Conservation (phyloP, 2,329 filamentous ascomycete species). For the Penicillium thymicola region DNA sequence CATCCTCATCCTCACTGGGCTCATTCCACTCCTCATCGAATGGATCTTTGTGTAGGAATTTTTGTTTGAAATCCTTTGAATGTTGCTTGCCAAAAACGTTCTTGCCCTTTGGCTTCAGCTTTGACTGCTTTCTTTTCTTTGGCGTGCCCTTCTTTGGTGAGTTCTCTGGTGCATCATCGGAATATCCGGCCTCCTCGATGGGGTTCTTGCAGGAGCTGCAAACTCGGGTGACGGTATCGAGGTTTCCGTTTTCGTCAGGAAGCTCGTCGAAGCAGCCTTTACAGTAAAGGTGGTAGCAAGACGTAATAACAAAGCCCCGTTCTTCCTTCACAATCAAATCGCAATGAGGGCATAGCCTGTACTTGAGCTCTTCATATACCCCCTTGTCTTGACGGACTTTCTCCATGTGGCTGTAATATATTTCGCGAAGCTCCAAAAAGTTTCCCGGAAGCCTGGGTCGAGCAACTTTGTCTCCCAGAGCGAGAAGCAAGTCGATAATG, state of each 20-base stretch:
- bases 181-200: slow-evolving; percentile 7
- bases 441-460: neutral
- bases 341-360: slow-evolving; percentile 35
- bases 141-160: neutral
- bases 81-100: neutral
- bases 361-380: too few relatives aligned
- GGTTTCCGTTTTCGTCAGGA: slow-evolving; percentile 9
- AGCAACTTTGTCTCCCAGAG: neutral
- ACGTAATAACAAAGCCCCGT: slow-evolving; percentile 43
- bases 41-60: neutral
- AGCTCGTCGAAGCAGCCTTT: slow-evolving; percentile 41
- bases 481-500: neutral
- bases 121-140: slow-evolving; percentile 1
- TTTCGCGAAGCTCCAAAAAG: neutral
- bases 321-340: neutral
- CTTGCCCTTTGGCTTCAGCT: neutral
- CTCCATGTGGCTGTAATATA: neutral
- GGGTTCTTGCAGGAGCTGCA: slow-evolving; percentile 12
- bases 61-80: neutral
- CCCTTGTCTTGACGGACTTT: neutral
- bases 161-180: neutral
- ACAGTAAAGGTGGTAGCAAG: slow-evolving; percentile 58
- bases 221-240: slow-evolving; percentile 29
- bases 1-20: slow-evolving; percentile 19
- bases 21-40: slow-evolving; percentile 12